Conservation (phyloP, 306 rosid genomes). For the barrel medic (Medicago truncatula) region DNA sequence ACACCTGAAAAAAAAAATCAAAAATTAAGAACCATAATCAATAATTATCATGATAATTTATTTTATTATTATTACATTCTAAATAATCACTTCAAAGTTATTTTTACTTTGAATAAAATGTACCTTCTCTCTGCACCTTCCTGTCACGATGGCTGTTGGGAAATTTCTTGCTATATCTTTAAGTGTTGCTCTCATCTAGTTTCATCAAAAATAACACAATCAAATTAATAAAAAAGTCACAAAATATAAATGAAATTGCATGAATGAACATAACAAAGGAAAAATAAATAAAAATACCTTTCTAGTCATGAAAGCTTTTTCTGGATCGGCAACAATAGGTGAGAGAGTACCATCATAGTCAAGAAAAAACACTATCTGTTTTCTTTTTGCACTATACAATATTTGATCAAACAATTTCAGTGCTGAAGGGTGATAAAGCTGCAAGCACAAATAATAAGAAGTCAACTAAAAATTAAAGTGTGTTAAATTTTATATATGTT, state of each 20-base stretch:
- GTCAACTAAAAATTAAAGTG: not conserved
- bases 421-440: conserved; percentile 85
- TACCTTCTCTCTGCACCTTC: conserved; percentile 90
- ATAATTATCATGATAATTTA: not conserved
- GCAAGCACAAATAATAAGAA: conserved; percentile 20
- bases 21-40: not conserved
- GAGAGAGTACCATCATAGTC: conserved; percentile 98
- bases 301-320: conserved; percentile 81
- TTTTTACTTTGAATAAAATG: conserved; percentile 41
- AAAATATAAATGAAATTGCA: not conserved
- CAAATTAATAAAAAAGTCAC: not conserved
- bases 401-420: conserved; percentile 68
- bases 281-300: conserved; percentile 54
- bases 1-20: conserved; percentile 58
- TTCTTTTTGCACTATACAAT: conserved; percentile 58
- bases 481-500: not conserved
- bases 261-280: not conserved
- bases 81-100: not conserved
- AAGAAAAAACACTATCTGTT: conserved; percentile 76
- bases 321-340: conserved; percentile 89
- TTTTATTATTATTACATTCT: not conserved
- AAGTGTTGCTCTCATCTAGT: conserved; percentile 83
- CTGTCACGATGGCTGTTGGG: conserved; percentile 93
- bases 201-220: not conserved
- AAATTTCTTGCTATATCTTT: conserved; percentile 71